Conservation (phyloP, 1,284 basidiomycete genomes). For the Pterulicium gracile region DNA sequence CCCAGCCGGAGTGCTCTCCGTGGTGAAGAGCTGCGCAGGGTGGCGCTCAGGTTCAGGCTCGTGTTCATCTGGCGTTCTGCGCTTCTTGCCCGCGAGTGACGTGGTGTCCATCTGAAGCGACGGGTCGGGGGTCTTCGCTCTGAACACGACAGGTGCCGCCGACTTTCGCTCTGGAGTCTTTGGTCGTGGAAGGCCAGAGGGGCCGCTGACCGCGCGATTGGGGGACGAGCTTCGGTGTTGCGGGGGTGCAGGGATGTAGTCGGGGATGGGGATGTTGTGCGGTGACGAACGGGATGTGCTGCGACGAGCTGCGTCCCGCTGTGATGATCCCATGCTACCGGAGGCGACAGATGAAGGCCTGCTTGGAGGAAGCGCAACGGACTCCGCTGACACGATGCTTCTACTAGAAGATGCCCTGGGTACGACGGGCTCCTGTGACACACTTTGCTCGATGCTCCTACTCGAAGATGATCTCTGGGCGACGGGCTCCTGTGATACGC, state of each 20-base stretch:
- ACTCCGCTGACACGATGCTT: background rate
- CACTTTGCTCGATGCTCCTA: background rate
- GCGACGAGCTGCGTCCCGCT: too few relatives aligned
- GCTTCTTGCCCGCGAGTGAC: conserved; percentile 43
- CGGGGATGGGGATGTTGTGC: background rate
- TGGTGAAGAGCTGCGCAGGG: conserved; percentile 50
- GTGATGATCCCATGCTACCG: background rate
- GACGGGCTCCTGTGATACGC: background rate
- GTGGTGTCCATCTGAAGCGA: conserved; percentile 1
- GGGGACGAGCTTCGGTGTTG: conserved; percentile 13
- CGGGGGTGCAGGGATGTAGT: conserved; percentile 7
- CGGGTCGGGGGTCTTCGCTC: conserved; percentile 33
- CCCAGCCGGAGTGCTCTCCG: conserved; percentile 34
- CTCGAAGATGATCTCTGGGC: background rate
- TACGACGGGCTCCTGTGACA: background rate
- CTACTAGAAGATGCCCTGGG: background rate
- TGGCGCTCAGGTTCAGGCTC: conserved; percentile 37
- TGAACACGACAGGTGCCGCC: conserved; percentile 35
- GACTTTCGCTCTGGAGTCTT: conserved; percentile 42
- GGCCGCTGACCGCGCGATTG: conserved; percentile 28
- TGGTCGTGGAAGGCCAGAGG: conserved; percentile 30
- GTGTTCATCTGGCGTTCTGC: conserved; percentile 63
- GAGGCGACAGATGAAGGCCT: background rate
- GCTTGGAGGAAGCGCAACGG: too few relatives aligned
- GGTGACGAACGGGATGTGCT: conserved; percentile 8